Conservation (phyloP, 2,329 filamentous ascomycete genomes). For the Endocalyx cinctus region DNA sequence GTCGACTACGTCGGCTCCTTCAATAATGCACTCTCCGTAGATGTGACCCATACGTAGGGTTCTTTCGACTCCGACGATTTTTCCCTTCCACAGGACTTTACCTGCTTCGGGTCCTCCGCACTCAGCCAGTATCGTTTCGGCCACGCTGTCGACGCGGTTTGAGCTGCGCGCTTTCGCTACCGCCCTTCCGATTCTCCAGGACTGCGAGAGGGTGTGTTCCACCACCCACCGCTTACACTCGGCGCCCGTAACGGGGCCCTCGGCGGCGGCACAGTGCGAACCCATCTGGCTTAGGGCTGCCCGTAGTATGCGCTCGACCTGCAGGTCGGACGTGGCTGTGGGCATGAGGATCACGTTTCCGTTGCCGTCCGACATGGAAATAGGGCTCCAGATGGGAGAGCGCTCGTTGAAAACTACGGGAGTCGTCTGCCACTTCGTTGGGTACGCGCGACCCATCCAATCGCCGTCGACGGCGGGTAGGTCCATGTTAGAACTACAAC, state of each 20-base stretch:
- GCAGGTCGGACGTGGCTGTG: conserved; percentile 38
- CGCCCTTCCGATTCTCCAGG: conserved; percentile 56
- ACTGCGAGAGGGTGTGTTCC: conserved; percentile 47
- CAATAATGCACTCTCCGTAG: conserved; percentile 55
- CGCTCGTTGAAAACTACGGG: conserved; percentile 48
- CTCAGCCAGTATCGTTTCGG: conserved; percentile 54
- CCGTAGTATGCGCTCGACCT: conserved; percentile 46
- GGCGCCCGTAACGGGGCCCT: conserved; percentile 43
- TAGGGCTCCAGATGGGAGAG: conserved; percentile 36
- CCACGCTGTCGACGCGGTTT: conserved; percentile 49
- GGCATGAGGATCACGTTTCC: conserved; percentile 38
- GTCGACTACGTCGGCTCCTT: conserved; percentile 39
- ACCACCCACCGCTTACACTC: conserved; percentile 49
- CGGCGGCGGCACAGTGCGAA: conserved; percentile 44
- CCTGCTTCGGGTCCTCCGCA: conserved; percentile 50
- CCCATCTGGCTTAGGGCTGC: conserved; percentile 53
- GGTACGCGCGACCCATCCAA: conserved; percentile 54
- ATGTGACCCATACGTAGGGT: conserved; percentile 52
- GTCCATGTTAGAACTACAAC: conserved; percentile 47
- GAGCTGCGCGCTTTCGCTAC: conserved; percentile 46
- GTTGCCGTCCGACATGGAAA: conserved; percentile 46
- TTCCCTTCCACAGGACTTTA: conserved; percentile 57
- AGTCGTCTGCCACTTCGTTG: conserved; percentile 51
- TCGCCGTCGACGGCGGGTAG: conserved; percentile 49
- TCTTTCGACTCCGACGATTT: conserved; percentile 57